These are phyloP conservation scores for Capronia americana DNA, from an alignment of 2,329 filamentous ascomycete species.

Conservation along the genomic window DNA sequence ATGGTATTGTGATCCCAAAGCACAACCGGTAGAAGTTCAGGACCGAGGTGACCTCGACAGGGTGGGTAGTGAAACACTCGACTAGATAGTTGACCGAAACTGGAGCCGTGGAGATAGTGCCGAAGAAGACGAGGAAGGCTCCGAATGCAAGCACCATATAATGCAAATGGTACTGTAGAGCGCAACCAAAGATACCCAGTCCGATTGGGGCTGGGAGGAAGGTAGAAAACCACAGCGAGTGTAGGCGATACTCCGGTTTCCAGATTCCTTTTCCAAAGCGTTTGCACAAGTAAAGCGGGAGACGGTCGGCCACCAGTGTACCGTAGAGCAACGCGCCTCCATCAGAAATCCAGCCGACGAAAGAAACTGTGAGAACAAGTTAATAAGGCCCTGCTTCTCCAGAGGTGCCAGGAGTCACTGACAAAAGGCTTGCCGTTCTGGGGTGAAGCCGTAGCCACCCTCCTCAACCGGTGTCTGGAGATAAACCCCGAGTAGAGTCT, in stretches of 20 bases:
- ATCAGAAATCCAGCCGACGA: too few relatives aligned
- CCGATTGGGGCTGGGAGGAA: slow-evolving; percentile 43
- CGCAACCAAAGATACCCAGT: slow-evolving; percentile 48
- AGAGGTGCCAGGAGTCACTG: too few relatives aligned
- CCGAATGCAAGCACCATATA: slow-evolving; percentile 51
- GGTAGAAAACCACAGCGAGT: slow-evolving; percentile 42
- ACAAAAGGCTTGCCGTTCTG: too few relatives aligned
- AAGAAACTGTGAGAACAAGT: too few relatives aligned
- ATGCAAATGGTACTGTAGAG: slow-evolving; percentile 50
- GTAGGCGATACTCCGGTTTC: slow-evolving; percentile 47
- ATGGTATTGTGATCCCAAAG: slow-evolving; percentile 49
- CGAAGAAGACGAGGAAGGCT: slow-evolving; percentile 51
- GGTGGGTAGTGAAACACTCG: slow-evolving; percentile 47
- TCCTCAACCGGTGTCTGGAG: too few relatives aligned
- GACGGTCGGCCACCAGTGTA: too few relatives aligned
- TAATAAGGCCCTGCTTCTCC: too few relatives aligned
- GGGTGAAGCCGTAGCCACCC: too few relatives aligned
- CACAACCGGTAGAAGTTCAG: slow-evolving; percentile 47
- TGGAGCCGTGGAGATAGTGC: slow-evolving; percentile 44
- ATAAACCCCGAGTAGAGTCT: too few relatives aligned
- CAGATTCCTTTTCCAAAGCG: slow-evolving; percentile 39
- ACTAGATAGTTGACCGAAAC: slow-evolving; percentile 44
- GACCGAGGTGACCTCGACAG: slow-evolving; percentile 47
- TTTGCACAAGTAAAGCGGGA: too few relatives aligned
- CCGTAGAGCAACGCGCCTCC: too few relatives aligned